These are phyloP conservation scores for Thraustochytrium striatum DNA, from an alignment of 352 stramenopile species.

Conservation along the genomic window DNA sequence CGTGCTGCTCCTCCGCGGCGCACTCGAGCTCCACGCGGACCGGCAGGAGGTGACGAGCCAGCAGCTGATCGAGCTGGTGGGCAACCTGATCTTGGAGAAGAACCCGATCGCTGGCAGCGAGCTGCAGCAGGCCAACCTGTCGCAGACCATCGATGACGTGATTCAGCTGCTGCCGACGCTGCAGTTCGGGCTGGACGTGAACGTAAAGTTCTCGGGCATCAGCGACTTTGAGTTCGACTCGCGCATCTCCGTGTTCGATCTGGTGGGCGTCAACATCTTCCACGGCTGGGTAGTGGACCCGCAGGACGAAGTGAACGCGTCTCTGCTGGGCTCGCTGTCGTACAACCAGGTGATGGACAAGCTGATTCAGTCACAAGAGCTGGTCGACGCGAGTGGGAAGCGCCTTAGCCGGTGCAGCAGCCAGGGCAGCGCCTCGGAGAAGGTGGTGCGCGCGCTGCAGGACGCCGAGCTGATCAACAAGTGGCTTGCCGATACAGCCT, in stretches of 20 bases:
- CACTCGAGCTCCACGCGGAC: conserved; percentile 71
- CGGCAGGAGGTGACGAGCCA: conserved; percentile 74
- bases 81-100: conserved; percentile 71
- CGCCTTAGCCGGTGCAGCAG: too few species aligned
- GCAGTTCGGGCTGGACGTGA: conserved; percentile 93
- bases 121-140: background rate
- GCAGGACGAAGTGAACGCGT: conserved; percentile 68
- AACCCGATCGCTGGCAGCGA: conserved; percentile 61
- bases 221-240: conserved; percentile 91
- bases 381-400: conserved; percentile 58
- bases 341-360: conserved; percentile 97
- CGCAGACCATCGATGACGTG: conserved; percentile 72
- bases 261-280: conserved; percentile 87
- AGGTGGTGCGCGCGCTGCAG: conserved; percentile 65
- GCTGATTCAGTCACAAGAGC: conserved; percentile 75
- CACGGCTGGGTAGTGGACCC: conserved; percentile 95
- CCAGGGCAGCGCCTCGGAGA: conserved; percentile 46
- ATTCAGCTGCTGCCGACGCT: conserved; percentile 83
- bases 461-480: conserved; percentile 72
- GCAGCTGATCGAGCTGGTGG: conserved; percentile 83
- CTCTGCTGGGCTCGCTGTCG: conserved; percentile 78
- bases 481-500: conserved; percentile 81
- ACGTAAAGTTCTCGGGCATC: conserved; percentile 89
- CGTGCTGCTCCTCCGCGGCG: conserved; percentile 83
- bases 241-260: conserved; percentile 88